These are phyloP conservation scores for Phytophthora ohioensis DNA, from an alignment of 352 stramenopile species.

Conservation along the genomic window DNA sequence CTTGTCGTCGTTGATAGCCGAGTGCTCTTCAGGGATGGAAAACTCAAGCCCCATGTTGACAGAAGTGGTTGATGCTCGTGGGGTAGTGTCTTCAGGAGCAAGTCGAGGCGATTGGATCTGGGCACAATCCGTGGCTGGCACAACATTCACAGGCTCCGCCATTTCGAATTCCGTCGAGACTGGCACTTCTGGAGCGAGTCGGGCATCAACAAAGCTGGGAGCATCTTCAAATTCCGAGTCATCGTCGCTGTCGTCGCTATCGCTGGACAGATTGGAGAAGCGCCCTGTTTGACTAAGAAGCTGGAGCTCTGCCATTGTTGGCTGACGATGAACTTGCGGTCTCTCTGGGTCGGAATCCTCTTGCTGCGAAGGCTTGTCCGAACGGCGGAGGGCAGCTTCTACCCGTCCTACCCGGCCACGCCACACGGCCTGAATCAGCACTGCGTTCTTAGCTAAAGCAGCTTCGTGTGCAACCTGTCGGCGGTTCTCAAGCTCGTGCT, in stretches of 20 bases:
- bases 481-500: constrained; percentile 2
- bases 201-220: constrained; percentile 28
- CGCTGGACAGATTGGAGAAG: constrained; percentile 51
- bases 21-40: constrained; percentile 31
- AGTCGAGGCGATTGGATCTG: constrained; percentile 12
- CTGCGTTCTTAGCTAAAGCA: constrained; percentile 16
- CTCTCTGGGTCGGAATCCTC: constrained; percentile 9
- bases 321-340: constrained; percentile 31
- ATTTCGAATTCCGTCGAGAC: neutral
- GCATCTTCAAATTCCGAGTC: constrained; percentile 45
- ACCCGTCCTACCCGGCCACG: constrained; percentile 17
- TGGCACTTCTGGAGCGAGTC: constrained; percentile 1
- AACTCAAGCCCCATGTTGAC: constrained; percentile 24
- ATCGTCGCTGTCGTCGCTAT: constrained; percentile 52
- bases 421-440: constrained; percentile 32
- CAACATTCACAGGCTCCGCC: neutral
- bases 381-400: constrained; percentile 15
- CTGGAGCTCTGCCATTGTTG: constrained; percentile 56
- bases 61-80: constrained; percentile 16
- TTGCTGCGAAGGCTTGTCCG: neutral
- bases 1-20: constrained; percentile 22
- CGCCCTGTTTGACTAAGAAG: constrained; percentile 56
- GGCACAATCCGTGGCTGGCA: constrained; percentile 4
- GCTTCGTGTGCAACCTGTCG: constrained; percentile 9
- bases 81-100: neutral